Evolutionary conservation across 2,329 filamentous ascomycete genomes (phyloP).

Genomic region (Penicillium sp.): DNA sequence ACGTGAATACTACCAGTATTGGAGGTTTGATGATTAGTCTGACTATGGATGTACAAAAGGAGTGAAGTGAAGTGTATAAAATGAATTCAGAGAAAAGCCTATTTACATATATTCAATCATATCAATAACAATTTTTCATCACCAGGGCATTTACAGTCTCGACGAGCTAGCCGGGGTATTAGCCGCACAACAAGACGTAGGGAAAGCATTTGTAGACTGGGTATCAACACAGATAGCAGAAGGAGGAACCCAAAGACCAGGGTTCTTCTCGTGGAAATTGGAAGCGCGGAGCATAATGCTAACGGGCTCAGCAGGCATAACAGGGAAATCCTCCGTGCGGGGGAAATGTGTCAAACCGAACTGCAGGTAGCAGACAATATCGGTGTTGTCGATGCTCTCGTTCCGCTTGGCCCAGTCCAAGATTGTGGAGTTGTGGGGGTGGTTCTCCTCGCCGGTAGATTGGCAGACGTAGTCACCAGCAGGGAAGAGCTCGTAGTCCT

Average conservation of each 20-base stretch:
- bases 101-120: slow-evolving; percentile 14
- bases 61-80: neutral
- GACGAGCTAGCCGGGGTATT: slow-evolving; percentile 17
- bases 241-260: slow-evolving; percentile 58
- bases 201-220: slow-evolving; percentile 27
- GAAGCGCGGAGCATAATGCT: slow-evolving; percentile 59
- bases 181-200: slow-evolving; percentile 21
- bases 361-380: slow-evolving; percentile 59
- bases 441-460: slow-evolving; percentile 44
- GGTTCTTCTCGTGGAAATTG: slow-evolving; percentile 61
- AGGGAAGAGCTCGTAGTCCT: slow-evolving; percentile 60
- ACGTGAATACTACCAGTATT: neutral
- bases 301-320: slow-evolving; percentile 60
- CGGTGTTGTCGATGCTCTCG: slow-evolving; percentile 55
- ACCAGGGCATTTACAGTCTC: slow-evolving; percentile 16
- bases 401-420: slow-evolving; percentile 41
- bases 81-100: neutral
- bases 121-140: slow-evolving; percentile 6
- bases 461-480: slow-evolving; percentile 63
- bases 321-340: slow-evolving; percentile 55
- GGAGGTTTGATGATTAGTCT: too few relatives aligned
- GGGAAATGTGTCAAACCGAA: slow-evolving; percentile 59
- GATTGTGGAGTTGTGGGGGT: slow-evolving; percentile 48
- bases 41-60: neutral
- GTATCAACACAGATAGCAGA: slow-evolving; percentile 31